Base-by-base conservation (phyloP, 75 land plant species). In the Gnetum montanum region DNA sequence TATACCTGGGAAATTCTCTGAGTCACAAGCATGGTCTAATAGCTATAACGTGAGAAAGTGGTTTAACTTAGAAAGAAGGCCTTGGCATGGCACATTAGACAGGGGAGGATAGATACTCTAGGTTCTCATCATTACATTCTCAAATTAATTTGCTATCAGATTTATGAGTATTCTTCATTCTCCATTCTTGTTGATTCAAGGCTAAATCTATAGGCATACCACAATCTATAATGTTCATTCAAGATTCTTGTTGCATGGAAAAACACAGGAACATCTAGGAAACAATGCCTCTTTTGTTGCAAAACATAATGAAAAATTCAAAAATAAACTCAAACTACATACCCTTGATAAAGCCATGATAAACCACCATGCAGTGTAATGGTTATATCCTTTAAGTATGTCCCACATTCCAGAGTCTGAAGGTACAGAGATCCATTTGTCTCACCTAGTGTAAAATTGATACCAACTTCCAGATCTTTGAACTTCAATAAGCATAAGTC, bases 291-390 rank as follows among this genome's bases (percentile, higher is more conserved):
- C 15, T 34, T 38, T 4, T n/a, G 52, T 31, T 31, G 13, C 12
- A 26, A 3, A 34, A 12, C 41, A 41, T 47, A 4, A 10, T 25
- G 16, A 0, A 52, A 12, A 23, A 24, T 6, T 4, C 23, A 41
- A 33, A 25, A 23, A 43, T 27, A 19, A 47, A 47, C 49, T 19
- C n/a, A 20, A 51, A 25, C 24, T 12, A 15, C 72, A 55, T 76
- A 87, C 92, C 81, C 90, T 77, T 87, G 88, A 55, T 87, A 87
- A 51, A 87, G 62, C 92, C 89, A 87, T 27, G 92, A 84, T 22
- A 78, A 77, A 61, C 90, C 92, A 11, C 92, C 92, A 62, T 82
- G 61, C 36, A 87, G 33, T 2, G 53, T 45, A 31, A 87, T 76
- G 16, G 35, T 16, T 23, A 87, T 53, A 25, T 64, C 61, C 58